Evolutionary conservation across 2,329 filamentous ascomycete species (phyloP).

Genomic region (Exophiala spinifera): DNA sequence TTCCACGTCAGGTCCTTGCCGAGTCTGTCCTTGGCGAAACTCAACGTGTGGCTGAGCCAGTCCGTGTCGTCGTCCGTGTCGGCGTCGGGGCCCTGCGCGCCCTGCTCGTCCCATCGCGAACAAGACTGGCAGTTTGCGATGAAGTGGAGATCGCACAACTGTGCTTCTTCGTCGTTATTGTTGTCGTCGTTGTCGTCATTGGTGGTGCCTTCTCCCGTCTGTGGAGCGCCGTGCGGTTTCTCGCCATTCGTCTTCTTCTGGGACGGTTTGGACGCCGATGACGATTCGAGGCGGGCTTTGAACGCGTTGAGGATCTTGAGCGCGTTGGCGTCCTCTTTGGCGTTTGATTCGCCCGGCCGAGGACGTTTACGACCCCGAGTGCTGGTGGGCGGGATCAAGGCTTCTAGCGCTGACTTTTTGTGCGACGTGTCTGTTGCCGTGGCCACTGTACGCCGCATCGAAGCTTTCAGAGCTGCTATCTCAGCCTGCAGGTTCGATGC

Average conservation of each 20-base stretch:
- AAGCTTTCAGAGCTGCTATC: slow-evolving; percentile 45
- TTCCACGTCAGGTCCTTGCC: slow-evolving; percentile 91
- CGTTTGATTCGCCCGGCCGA: slow-evolving; percentile 40
- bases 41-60: slow-evolving; percentile 84
- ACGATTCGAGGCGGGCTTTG: slow-evolving; percentile 66
- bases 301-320: slow-evolving; percentile 75
- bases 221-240: neutral
- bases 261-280: slow-evolving; percentile 29
- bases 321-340: slow-evolving; percentile 59
- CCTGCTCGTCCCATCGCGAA: slow-evolving; percentile 69
- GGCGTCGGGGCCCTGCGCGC: slow-evolving; percentile 43
- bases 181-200: slow-evolving; percentile 1
- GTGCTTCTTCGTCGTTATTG: slow-evolving; percentile 60
- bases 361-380: slow-evolving; percentile 47
- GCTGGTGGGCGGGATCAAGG: slow-evolving; percentile 47
- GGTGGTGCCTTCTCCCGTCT: slow-evolving; percentile 2
- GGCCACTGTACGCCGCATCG: slow-evolving; percentile 44
- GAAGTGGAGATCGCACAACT: slow-evolving; percentile 89
- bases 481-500: slow-evolving; percentile 38
- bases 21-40: slow-evolving; percentile 82
- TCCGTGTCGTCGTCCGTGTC: slow-evolving; percentile 55
- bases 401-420: slow-evolving; percentile 47
- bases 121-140: slow-evolving; percentile 94
- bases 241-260: slow-evolving; percentile 19
- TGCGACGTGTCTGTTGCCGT: slow-evolving; percentile 33